A percentile compares a stretch with the other conserved stretches of the same genome.
Evolutionary conservation across 2,329 filamentous ascomycete species (phyloP).

Genomic region (Lachnellula cervina): DNA sequence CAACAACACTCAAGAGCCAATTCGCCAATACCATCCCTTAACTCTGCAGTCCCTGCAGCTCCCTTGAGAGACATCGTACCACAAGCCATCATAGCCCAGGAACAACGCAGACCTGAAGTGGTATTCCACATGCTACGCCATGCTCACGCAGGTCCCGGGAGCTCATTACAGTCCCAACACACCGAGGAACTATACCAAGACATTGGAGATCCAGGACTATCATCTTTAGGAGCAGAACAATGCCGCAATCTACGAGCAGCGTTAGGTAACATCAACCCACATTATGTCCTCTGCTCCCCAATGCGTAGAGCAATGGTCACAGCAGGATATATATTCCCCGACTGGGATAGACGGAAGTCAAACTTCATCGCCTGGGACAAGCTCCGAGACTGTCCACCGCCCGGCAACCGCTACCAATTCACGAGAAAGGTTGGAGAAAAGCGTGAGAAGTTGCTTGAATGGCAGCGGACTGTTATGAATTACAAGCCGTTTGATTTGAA

Average conservation of each 20-base stretch:
- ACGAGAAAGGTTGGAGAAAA: not conserved
- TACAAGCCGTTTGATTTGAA: not conserved
- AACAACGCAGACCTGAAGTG: not conserved
- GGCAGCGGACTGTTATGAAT: not conserved
- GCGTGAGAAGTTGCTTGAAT: not conserved
- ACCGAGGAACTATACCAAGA: not conserved
- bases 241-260: not conserved
- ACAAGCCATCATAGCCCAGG: no score
- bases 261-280: conserved; percentile 37
- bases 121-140: conserved; percentile 10
- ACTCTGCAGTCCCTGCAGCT: not conserved
- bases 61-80: no score
- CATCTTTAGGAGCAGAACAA: not conserved
- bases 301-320: not conserved
- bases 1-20: not conserved
- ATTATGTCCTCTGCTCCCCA: conserved; percentile 6
- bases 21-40: not conserved
- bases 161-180: not conserved
- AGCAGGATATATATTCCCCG: not conserved
- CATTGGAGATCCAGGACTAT: conserved; percentile 4
- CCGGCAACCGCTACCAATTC: not conserved
- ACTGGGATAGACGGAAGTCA: not conserved
- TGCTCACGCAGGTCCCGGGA: conserved; percentile 1
- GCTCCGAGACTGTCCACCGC: not conserved
- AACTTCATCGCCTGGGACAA: conserved; percentile 1